These are phyloP conservation scores for Scutellaria barbata DNA, from an alignment of 257 asterid species.

Conservation along the genomic window DNA sequence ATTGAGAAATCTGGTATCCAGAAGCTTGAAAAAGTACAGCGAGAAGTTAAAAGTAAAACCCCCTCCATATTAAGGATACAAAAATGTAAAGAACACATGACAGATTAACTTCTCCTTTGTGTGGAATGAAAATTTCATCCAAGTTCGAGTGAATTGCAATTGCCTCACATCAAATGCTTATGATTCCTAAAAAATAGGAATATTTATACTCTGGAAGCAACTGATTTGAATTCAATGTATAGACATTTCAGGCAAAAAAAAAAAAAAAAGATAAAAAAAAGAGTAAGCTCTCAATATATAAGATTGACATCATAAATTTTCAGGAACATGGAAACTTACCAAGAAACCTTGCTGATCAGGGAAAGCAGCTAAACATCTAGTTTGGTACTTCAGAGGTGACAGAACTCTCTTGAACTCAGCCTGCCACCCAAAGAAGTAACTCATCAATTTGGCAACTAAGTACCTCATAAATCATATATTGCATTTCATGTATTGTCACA, in stretches of 20 bases:
- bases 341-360: conserved; percentile 98
- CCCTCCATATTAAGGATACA: neutral
- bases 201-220: neutral
- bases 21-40: neutral
- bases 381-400: conserved; percentile 95
- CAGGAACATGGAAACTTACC: conserved; percentile 52
- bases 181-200: neutral
- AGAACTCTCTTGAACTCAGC: conserved; percentile 82
- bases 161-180: neutral
- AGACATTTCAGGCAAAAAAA: neutral
- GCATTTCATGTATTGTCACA: conserved; percentile 7
- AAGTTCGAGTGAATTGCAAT: neutral
- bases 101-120: neutral
- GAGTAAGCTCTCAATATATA: neutral
- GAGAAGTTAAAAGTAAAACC: neutral
- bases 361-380: conserved; percentile 96
- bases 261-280: neutral
- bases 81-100: neutral
- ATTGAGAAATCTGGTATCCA: neutral
- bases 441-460: conserved; percentile 19
- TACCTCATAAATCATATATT: conserved; percentile 25
- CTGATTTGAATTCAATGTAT: neutral
- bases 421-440: conserved; percentile 48
- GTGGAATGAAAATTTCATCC: neutral
- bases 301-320: conserved; percentile 7